phyloP scores from a whole-genome alignment of 768 basidiomycete species.

The Fistulinella prunicolor region DNA sequence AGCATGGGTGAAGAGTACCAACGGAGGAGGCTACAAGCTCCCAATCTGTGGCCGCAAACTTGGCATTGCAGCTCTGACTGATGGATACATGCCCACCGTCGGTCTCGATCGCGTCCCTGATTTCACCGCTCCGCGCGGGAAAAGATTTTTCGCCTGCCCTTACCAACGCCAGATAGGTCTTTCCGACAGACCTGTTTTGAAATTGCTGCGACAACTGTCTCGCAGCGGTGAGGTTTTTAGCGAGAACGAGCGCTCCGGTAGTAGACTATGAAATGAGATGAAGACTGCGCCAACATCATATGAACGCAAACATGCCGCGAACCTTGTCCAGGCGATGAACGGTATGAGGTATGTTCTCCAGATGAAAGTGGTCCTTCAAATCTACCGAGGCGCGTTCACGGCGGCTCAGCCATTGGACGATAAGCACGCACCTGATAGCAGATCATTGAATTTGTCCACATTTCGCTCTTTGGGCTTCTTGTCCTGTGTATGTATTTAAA shows the following conservation, averaged over 20 bases:
- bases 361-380: conserved; percentile 28
- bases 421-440: conserved; percentile 33
- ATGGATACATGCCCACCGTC: conserved; percentile 44
- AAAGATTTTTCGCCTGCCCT: conserved; percentile 51
- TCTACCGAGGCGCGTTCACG: conserved; percentile 19
- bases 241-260: conserved; percentile 61
- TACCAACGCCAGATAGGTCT: conserved; percentile 65
- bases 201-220: conserved; percentile 58
- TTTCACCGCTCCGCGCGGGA: conserved; percentile 36
- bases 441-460: conserved; percentile 35
- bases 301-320: neutral
- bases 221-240: conserved; percentile 41
- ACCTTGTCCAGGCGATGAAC: conserved; percentile 73
- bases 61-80: conserved; percentile 29
- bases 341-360: conserved; percentile 40
- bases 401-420: conserved; percentile 3
- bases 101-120: conserved; percentile 40
- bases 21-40: conserved; percentile 58
- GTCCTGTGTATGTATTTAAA: conserved; percentile 9
- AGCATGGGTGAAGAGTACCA: conserved; percentile 24
- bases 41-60: conserved; percentile 47
- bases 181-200: conserved; percentile 42
- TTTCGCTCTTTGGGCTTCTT: conserved; percentile 23
- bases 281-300: neutral
- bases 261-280: conserved; percentile 43